These are phyloP conservation scores for Exophiala alcalophila DNA, from an alignment of 2,329 filamentous ascomycete species.

Conservation along the genomic window DNA sequence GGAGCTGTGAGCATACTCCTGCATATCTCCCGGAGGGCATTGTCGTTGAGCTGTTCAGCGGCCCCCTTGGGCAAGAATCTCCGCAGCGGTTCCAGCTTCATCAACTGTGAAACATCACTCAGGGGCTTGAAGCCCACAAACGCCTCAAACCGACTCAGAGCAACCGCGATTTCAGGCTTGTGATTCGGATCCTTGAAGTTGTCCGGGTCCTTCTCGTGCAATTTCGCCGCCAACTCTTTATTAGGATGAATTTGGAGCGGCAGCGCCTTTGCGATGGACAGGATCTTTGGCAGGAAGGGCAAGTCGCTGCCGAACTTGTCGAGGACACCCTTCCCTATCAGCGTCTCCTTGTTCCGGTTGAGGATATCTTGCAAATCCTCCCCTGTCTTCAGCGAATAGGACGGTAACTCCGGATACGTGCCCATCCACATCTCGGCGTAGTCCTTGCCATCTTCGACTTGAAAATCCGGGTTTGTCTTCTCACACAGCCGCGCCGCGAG, in stretches of 20 bases:
- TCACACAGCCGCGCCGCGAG: conserved; percentile 64
- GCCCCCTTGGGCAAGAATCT: conserved; percentile 51
- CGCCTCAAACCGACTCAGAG: conserved; percentile 68
- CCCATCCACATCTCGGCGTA: conserved; percentile 77
- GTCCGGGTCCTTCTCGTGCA: conserved; percentile 62
- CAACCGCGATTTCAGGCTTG: conserved; percentile 76
- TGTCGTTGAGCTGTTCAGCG: conserved; percentile 53
- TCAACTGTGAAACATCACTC: conserved; percentile 56
- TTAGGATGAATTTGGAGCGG: conserved; percentile 74
- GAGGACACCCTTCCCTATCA: conserved; percentile 62
- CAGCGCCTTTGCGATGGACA: conserved; percentile 72
- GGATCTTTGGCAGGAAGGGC: conserved; percentile 71
- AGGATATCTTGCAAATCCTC: conserved; percentile 65
- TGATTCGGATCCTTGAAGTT: conserved; percentile 71
- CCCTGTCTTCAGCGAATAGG: conserved; percentile 59
- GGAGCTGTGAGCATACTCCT: conserved; percentile 55
- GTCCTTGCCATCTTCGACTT: conserved; percentile 60
- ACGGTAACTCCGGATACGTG: conserved; percentile 69
- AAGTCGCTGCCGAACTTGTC: conserved; percentile 63
- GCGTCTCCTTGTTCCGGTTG: conserved; percentile 57
- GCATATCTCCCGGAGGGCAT: conserved; percentile 57
- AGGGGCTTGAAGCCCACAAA: conserved; percentile 73
- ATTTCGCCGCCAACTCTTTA: conserved; percentile 61
- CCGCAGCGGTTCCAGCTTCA: conserved; percentile 54
- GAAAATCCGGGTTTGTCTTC: conserved; percentile 61